Conservation (phyloP, 2,329 filamentous ascomycete species). For the Pleoardoris graminearum region DNA sequence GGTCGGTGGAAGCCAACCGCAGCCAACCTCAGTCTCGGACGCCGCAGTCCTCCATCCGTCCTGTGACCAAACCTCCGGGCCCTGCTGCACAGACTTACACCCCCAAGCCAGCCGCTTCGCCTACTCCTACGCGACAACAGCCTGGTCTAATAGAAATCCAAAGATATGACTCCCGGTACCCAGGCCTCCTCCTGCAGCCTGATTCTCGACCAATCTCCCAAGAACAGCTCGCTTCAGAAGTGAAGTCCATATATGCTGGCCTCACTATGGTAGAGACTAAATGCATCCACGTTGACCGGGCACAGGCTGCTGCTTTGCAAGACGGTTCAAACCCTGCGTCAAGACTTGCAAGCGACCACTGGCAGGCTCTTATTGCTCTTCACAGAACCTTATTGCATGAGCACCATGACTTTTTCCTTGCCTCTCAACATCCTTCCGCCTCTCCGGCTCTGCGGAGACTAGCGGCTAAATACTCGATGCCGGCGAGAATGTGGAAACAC, state of each 20-base stretch:
- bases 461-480: constrained; percentile 85
- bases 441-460: constrained; percentile 68
- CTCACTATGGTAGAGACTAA: constrained; percentile 85
- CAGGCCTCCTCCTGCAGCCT: constrained; percentile 57
- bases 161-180: constrained; percentile 37
- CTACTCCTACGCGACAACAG: constrained; percentile 25
- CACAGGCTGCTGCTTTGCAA: constrained; percentile 59
- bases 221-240: constrained; percentile 77
- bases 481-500: constrained; percentile 90
- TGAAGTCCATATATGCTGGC: constrained; percentile 81
- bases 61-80: constrained; percentile 14
- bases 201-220: constrained; percentile 72
- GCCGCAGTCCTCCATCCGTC: constrained; percentile 17
- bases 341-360: constrained; percentile 67
- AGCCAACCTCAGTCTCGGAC: constrained; percentile 21
- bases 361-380: constrained; percentile 79
- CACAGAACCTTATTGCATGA: constrained; percentile 82
- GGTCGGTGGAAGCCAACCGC: constrained; percentile 27
- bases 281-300: constrained; percentile 79
- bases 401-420: constrained; percentile 68
- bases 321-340: constrained; percentile 50
- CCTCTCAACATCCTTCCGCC: constrained; percentile 77
- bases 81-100: constrained; percentile 5
- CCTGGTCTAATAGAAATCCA: constrained; percentile 41
- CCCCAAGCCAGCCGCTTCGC: constrained; percentile 15